These are phyloP conservation scores for Isatis lusitanica DNA, from an alignment of 441 rosid genomes.

Conservation along the genomic window DNA sequence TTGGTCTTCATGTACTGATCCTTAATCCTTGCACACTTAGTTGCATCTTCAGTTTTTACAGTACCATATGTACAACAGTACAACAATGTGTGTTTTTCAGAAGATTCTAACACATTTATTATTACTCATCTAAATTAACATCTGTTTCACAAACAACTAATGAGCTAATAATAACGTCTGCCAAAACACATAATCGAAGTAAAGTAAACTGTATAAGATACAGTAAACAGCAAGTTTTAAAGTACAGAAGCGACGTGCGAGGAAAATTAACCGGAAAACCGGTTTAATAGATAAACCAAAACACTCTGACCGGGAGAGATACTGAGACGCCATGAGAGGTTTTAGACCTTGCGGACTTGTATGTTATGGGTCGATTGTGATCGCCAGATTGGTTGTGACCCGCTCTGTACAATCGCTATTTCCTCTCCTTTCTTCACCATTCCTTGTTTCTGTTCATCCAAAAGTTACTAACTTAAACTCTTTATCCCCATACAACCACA, in stretches of 20 bases:
- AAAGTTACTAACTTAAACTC: conserved; percentile 11
- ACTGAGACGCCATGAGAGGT: conserved; percentile 23
- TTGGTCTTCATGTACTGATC: neutral
- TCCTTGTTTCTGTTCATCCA: conserved; percentile 74
- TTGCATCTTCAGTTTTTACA: neutral
- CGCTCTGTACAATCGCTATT: conserved; percentile 89
- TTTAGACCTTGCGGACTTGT: conserved; percentile 87
- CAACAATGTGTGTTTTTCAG: neutral
- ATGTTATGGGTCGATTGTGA: conserved; percentile 93
- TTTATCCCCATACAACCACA: neutral
- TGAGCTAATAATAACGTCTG: conserved; percentile 2
- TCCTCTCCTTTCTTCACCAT: conserved; percentile 97
- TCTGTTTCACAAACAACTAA: neutral
- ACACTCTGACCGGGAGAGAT: conserved; percentile 10
- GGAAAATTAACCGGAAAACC: conserved; percentile 13
- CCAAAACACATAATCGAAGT: neutral
- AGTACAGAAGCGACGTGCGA: conserved; percentile 16
- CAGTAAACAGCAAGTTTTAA: conserved; percentile 20
- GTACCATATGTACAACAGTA: too few relatives aligned
- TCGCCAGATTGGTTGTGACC: conserved; percentile 93
- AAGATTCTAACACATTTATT: conserved; percentile 5
- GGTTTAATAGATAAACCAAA: neutral
- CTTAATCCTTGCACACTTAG: neutral
- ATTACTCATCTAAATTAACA: conserved; percentile 16
- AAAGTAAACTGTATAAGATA: conserved; percentile 29